These are phyloP conservation scores for Metschnikowia santaceciliae DNA, from an alignment of 805 yeast genomes.

Conservation along the genomic window DNA sequence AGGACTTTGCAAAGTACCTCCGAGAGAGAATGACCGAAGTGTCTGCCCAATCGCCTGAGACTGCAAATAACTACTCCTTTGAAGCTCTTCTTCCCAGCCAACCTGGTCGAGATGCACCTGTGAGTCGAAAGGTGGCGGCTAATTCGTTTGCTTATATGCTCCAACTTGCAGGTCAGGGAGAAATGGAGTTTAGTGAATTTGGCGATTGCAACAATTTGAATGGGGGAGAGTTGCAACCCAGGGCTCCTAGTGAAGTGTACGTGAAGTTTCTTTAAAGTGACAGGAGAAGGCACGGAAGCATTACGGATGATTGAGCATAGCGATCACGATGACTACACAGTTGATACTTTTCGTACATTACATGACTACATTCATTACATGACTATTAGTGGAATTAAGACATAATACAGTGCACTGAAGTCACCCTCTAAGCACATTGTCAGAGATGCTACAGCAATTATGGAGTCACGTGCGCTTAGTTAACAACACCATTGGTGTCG, in stretches of 20 bases:
- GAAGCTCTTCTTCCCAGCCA: conserved; percentile 12
- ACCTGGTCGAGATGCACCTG: not conserved
- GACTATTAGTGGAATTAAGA: not conserved
- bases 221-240: not conserved
- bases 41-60: not conserved
- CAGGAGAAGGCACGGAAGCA: no score
- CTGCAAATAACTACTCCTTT: conserved; percentile 1
- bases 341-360: no score
- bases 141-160: conserved; percentile 14
- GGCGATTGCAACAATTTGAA: no score
- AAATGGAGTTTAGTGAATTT: not conserved
- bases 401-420: conserved; percentile 4
- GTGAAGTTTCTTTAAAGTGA: not conserved
- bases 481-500: conserved; percentile 23
- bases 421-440: not conserved
- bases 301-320: no score
- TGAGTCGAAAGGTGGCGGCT: conserved; percentile 13
- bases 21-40: conserved; percentile 7
- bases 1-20: conserved; percentile 8
- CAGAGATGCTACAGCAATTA: not conserved
- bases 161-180: conserved; percentile 11
- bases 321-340: not conserved
- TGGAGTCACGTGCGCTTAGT: conserved; percentile 13
- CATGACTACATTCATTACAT: conserved; percentile 4
- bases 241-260: not conserved